These are phyloP conservation scores for Lineolata rhizophorae DNA, from an alignment of 495 filamentous ascomycete species.

Conservation along the genomic window DNA sequence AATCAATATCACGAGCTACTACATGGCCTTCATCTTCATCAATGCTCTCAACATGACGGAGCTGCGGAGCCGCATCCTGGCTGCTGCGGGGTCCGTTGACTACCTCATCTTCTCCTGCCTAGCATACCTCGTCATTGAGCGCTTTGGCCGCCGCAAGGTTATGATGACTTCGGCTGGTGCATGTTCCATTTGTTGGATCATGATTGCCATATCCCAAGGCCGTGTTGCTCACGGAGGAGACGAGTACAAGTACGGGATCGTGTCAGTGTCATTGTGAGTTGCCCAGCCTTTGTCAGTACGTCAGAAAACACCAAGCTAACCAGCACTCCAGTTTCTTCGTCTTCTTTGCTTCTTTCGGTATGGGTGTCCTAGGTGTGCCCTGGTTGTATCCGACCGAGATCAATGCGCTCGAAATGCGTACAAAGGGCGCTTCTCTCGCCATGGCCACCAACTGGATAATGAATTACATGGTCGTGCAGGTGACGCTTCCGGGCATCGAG, in stretches of 20 bases:
- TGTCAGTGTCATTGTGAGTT: conserved; percentile 14
- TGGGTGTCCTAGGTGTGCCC: conserved; percentile 16
- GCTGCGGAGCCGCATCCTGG: conserved; percentile 10
- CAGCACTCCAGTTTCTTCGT: too few relatives aligned
- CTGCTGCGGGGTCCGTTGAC: conserved; percentile 13
- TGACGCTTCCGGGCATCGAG: conserved; percentile 13
- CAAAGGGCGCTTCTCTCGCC: conserved; percentile 14
- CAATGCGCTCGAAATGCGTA: conserved; percentile 16
- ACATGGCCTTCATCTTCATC: conserved; percentile 15
- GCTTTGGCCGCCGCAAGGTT: conserved; percentile 11
- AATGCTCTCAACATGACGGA: conserved; percentile 12
- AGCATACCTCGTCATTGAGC: conserved; percentile 16
- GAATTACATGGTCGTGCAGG: conserved; percentile 12
- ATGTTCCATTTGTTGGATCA: conserved; percentile 15
- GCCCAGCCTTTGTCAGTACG: too few relatives aligned
- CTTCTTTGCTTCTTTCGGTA: conserved; percentile 14
- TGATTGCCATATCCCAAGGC: conserved; percentile 15
- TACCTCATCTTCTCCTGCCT: conserved; percentile 16
- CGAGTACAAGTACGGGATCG: conserved; percentile 11
- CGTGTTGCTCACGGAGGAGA: conserved; percentile 11
- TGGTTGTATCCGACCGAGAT: conserved; percentile 16
- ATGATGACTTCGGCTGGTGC: conserved; percentile 15
- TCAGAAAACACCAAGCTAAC: too few relatives aligned
- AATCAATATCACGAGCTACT: conserved; percentile 11
- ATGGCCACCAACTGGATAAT: conserved; percentile 3